Percentiles rank a stretch among this genome's conserved stretches.
phyloP scores from a whole-genome alignment of 257 asterid genomes.

The Solanum okadae region DNA sequence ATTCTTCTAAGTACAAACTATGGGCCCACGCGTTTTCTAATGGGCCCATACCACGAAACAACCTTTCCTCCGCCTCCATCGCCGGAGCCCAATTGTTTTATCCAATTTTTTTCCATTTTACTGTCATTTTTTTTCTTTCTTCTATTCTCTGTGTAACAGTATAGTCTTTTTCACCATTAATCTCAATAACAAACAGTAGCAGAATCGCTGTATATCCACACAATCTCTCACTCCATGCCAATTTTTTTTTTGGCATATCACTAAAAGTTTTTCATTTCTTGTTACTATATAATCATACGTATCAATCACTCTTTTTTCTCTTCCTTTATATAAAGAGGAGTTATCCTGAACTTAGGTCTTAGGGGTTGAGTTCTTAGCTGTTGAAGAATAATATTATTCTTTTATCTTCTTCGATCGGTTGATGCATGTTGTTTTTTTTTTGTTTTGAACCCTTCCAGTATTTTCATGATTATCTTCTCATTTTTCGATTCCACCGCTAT shows the following conservation, averaged over 20 bases:
- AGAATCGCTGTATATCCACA: neutral
- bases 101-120: neutral
- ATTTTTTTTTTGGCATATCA: neutral
- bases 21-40: neutral
- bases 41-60: neutral
- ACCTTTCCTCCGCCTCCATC: neutral
- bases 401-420: neutral
- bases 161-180: neutral
- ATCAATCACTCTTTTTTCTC: neutral
- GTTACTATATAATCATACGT: neutral
- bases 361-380: neutral
- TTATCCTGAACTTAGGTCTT: neutral
- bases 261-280: neutral
- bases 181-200: neutral
- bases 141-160: neutral
- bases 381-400: neutral
- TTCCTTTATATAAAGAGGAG: neutral
- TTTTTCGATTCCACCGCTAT: neutral
- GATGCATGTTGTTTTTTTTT: conserved; percentile 15
- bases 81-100: neutral
- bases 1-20: neutral
- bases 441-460: conserved; percentile 9
- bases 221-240: neutral
- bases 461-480: neutral
- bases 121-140: neutral